phyloP scores from a whole-genome alignment of 208 protist species.

The Acanthamoeba culbertsoni region DNA sequence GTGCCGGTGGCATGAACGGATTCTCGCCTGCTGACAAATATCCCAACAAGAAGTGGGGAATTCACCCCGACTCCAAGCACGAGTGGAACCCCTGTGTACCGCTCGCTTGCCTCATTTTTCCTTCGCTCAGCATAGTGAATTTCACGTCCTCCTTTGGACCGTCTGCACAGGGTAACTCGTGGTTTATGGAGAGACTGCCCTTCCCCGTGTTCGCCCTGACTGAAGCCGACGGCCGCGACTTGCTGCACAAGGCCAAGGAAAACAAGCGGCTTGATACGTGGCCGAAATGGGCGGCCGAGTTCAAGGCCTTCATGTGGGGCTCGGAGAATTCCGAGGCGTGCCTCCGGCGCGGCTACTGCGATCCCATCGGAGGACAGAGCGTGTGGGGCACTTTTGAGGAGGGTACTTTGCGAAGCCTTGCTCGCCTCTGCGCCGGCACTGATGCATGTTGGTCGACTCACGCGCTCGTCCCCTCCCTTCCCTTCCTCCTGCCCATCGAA shows the following conservation, averaged over 20 bases:
- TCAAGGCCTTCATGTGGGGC: slow-evolving; percentile 54
- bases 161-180: neutral
- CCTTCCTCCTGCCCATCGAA: neutral
- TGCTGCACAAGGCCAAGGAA: neutral
- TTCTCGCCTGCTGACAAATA: neutral
- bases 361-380: slow-evolving; percentile 28
- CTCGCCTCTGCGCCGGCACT: too few relatives aligned
- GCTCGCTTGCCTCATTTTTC: neutral
- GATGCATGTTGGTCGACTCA: too few relatives aligned
- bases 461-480: neutral
- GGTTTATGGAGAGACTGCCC: slow-evolving; percentile 10
- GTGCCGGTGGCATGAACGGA: neutral
- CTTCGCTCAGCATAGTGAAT: neutral
- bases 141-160: neutral
- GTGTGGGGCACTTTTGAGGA: slow-evolving; percentile 19
- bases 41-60: slow-evolving; percentile 38
- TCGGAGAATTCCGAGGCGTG: neutral
- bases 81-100: slow-evolving; percentile 44
- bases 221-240: neutral
- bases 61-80: neutral
- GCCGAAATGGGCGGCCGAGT: slow-evolving; percentile 46
- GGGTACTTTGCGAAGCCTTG: neutral
- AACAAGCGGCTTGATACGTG: slow-evolving; percentile 7
- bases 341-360: slow-evolving; percentile 45
- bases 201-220: slow-evolving; percentile 16